Conservation (phyloP, 2,329 filamentous ascomycete genomes). For the Ophiostoma sp. region DNA sequence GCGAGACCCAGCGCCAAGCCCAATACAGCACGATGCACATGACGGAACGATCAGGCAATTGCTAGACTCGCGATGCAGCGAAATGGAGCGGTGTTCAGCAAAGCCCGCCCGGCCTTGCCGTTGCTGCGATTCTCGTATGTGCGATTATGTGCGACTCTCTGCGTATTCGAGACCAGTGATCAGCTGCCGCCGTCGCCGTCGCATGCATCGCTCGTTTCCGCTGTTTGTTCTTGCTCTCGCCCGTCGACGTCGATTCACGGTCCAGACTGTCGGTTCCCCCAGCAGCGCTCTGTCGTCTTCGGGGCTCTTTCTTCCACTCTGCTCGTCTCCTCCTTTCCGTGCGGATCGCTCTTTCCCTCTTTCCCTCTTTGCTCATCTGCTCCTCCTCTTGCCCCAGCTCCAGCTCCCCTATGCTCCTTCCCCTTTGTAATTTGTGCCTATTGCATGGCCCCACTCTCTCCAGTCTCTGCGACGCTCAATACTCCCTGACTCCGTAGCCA, state of each 20-base stretch:
- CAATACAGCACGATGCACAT: not conserved
- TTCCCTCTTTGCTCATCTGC: not conserved
- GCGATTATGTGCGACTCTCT: no score
- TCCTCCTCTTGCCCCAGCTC: no score
- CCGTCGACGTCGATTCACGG: not conserved
- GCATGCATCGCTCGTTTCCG: not conserved
- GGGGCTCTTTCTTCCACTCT: not conserved
- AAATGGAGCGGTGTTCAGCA: not conserved
- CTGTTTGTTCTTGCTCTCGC: not conserved
- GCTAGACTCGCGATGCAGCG: not conserved
- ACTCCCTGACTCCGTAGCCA: no score
- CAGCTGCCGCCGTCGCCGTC: not conserved
- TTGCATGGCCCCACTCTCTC: not conserved
- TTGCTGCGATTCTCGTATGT: no score
- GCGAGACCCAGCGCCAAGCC: slow-evolving; percentile 5
- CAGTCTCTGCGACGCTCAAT: not conserved
- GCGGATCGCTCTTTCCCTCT: slow-evolving; percentile 8
- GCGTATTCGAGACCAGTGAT: not conserved
- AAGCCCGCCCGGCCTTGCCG: not conserved
- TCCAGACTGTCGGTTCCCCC: not conserved
- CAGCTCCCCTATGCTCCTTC: not conserved
- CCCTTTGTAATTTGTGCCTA: not conserved
- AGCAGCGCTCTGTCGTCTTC: slow-evolving; percentile 1
- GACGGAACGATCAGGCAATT: not conserved
- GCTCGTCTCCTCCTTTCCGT: not conserved